Evolutionary conservation across 2,329 filamentous ascomycete genomes (phyloP), one percentile per base, ranked within the genome.

Genomic region (Celoporthe dispersa): DNA sequence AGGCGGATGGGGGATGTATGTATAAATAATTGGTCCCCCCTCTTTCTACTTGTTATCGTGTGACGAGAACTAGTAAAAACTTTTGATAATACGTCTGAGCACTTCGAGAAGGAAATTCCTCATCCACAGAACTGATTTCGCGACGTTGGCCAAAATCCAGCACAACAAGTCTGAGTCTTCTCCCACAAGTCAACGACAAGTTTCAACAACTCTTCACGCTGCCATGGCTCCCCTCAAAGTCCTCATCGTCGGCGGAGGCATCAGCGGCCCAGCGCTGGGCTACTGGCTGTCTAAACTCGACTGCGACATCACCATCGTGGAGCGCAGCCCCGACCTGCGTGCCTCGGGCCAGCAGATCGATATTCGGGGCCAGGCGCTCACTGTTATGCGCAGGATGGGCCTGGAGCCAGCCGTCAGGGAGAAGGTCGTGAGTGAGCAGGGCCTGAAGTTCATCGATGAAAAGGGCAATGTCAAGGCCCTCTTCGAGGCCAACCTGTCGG

Each of bases 171-270:
- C 53, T 57, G 8, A 11, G 7, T 11, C 22, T 33, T 31, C 6
- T 31, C 53, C 53, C 25, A 16, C 31, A 2, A 59, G 25, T 33
- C 22, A 11, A 22, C 6, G 6, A 48, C 53, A 28, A 57, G 53
- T 57, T 16, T 19, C 16, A 33, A 12, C 53, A 19, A 25, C 25
- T 22, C 57, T 37, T 22, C 31, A n/a, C 25, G 33, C 28, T 33
- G 59, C 3, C 57, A 78, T 79, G 76, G 69, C 76, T 44, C 75
- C 77, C 19, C 73, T 84, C 68, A 84, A 78, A 74, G 75, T 88
- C 59, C 83, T 88, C 71, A 84, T 88, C 71, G 77, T 80, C 64
- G 84, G 84, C 69, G 82, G 79, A 5, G 83, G 84, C 69, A 78
- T 85, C 41, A 81, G 81, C 31, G 84, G 84, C 5, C 81, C 83